Conservation (phyloP, 1,284 basidiomycete species). For the Malassezia japonica region DNA sequence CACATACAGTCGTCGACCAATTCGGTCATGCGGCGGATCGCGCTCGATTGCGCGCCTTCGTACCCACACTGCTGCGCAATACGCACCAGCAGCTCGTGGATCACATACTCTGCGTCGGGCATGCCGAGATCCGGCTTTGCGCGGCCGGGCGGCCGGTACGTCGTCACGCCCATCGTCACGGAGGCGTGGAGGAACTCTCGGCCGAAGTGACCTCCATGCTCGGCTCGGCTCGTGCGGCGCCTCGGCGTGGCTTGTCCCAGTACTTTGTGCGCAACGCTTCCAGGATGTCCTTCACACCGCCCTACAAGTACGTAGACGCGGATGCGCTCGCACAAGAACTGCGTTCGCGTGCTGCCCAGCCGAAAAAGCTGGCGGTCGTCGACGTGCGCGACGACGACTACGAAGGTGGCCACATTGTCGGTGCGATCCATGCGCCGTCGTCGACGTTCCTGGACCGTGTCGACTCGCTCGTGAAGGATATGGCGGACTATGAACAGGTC, state of each 20-base stretch:
- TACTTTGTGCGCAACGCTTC: neutral
- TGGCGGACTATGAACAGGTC: conserved; percentile 34
- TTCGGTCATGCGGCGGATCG: conserved; percentile 1
- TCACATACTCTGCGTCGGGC: conserved; percentile 14
- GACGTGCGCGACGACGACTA: conserved; percentile 49
- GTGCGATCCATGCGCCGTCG: conserved; percentile 35
- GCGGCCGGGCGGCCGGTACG: neutral
- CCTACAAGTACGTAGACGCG: conserved; percentile 34
- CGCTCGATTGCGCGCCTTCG: conserved; percentile 11
- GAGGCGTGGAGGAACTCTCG: neutral
- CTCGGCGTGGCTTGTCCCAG: neutral
- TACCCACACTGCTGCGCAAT: conserved; percentile 21
- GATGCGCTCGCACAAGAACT: conserved; percentile 25
- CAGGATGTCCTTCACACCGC: conserved; percentile 30
- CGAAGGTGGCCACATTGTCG: conserved; percentile 47
- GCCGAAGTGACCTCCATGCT: neutral
- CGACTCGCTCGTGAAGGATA: conserved; percentile 28
- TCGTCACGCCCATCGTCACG: conserved; percentile 12
- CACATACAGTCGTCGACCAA: conserved; percentile 12
- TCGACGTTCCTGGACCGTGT: conserved; percentile 28
- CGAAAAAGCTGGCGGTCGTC: conserved; percentile 29
- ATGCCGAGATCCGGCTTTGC: conserved; percentile 11
- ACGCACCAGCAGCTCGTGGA: conserved; percentile 20
- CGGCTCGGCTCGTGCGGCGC: neutral
- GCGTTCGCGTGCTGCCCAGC: conserved; percentile 15